phyloP scores from a whole-genome alignment of 164 flowering plant species.

The Akebia trifoliata region DNA sequence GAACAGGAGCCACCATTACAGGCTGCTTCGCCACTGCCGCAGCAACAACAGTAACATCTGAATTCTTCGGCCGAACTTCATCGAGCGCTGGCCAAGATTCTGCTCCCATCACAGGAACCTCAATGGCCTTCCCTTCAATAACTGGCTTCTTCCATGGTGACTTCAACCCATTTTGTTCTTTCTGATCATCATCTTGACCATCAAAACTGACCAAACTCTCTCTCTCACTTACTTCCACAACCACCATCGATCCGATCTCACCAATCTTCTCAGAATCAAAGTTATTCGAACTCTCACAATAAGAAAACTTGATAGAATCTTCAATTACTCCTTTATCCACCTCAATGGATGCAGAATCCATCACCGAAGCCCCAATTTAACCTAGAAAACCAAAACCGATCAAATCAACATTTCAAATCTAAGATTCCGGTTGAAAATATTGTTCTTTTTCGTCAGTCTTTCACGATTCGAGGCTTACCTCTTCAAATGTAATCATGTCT shows the following conservation, averaged over 20 bases:
- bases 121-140: slow-evolving; percentile 18
- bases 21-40: too few relatives aligned
- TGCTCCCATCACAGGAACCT: slow-evolving; percentile 48
- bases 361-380: slow-evolving; percentile 5
- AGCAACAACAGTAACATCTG: slow-evolving; percentile 12
- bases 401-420: neutral
- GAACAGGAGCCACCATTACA: slow-evolving; percentile 8
- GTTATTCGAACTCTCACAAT: neutral
- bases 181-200: slow-evolving; percentile 15
- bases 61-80: slow-evolving; percentile 30
- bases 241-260: neutral
- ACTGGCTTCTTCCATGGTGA: slow-evolving; percentile 58
- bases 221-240: slow-evolving; percentile 4
- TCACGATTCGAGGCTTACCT: too few relatives aligned
- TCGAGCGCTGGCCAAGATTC: slow-evolving; percentile 67
- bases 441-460: neutral
- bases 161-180: slow-evolving; percentile 25
- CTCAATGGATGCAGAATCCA: slow-evolving; percentile 6
- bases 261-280: neutral
- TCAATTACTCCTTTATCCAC: neutral
- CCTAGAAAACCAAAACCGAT: neutral
- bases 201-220: slow-evolving; percentile 7
- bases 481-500: too few relatives aligned
- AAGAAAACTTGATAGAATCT: slow-evolving; percentile 1
- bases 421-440: neutral